phyloP scores from a whole-genome alignment of 768 basidiomycete genomes.

The Termitomyces sp. region DNA sequence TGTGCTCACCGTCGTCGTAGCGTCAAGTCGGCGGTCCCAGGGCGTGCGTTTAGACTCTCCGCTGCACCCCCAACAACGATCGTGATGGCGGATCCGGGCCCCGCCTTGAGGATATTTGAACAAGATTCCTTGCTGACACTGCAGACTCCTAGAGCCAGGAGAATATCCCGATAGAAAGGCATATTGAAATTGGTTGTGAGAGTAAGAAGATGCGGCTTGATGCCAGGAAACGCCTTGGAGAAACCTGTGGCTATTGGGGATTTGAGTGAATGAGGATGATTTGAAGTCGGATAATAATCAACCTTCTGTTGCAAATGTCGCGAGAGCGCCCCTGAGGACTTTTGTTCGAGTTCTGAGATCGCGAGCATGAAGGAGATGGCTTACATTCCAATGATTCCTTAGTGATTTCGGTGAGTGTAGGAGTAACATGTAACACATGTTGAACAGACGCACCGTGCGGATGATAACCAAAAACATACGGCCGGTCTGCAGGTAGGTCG shows the following conservation, averaged over 20 bases:
- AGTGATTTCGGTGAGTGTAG: conserved; percentile 6
- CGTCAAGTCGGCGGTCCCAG: conserved; percentile 93
- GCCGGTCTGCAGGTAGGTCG: conserved; percentile 85
- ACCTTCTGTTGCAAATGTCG: conserved; percentile 97
- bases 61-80: conserved; percentile 97
- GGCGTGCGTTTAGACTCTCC: conserved; percentile 89
- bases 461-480: conserved; percentile 98
- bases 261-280: conserved; percentile 3
- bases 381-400: conserved; percentile 97
- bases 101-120: conserved; percentile 73
- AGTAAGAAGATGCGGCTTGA: conserved; percentile 90
- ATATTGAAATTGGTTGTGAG: conserved; percentile 85
- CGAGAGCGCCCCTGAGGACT: conserved; percentile 74
- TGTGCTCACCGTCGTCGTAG: conserved; percentile 57
- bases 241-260: conserved; percentile 72
- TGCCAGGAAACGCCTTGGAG: conserved; percentile 84
- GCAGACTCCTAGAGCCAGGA: conserved; percentile 84
- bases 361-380: background rate
- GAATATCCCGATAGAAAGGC: conserved; percentile 90
- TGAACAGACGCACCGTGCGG: conserved; percentile 70
- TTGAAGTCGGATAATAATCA: conserved; percentile 2
- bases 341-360: background rate
- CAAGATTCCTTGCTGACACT: conserved; percentile 91
- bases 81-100: conserved; percentile 69
- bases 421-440: background rate